Evolutionary conservation across 495 filamentous ascomycete species (phyloP), one percentile per base, ranked within the genome.

Genomic region (Xylaria longipes): DNA sequence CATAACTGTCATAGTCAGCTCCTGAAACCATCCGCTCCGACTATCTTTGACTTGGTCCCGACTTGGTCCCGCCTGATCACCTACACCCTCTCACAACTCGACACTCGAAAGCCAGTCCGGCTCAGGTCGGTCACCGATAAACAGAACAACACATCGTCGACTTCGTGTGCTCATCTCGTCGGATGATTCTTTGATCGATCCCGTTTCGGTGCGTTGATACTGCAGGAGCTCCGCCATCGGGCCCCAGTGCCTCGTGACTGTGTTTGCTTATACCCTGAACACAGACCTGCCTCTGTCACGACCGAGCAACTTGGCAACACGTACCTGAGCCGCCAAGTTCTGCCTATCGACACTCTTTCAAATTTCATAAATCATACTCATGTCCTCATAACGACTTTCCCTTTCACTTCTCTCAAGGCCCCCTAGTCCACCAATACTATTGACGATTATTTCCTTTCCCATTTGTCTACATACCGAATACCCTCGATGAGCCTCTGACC

Each of bases 401-500:
- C 84, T 82, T 80, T 82, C 83, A 84, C 84, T 81, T 83, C 85
- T 83, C 80, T 84, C 77, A 78, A 78, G 82, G 82, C 82, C 85
- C 78, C 66, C 73, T 62, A 80, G 86, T 85, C 84, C 82, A 76
- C 71, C 80, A 75, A 75, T 50, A 65, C 81, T 76, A 75, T 82
- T 82, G 82, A 84, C 82, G 81, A 82, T 84, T 84, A 80, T 84
- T 80, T 72, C 60, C 76, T 78, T 86, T 85, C 85, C 83, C 82
- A 50, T 87, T 88, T 89, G 85, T 90, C 78, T 74, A 80, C 78
- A 83, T 84, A 85, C 83, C 74, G 70, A 80, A 86, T 85, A 86
- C 83, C 86, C 84, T 84, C 81, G 82, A 93, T 91, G 91, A 92
- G 84, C 84, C 82, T 87, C 85, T 87, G 87, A 90, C 81, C 82